These are phyloP conservation scores for Eucommia ulmoides DNA, from an alignment of 257 asterid genomes.

Conservation along the genomic window DNA sequence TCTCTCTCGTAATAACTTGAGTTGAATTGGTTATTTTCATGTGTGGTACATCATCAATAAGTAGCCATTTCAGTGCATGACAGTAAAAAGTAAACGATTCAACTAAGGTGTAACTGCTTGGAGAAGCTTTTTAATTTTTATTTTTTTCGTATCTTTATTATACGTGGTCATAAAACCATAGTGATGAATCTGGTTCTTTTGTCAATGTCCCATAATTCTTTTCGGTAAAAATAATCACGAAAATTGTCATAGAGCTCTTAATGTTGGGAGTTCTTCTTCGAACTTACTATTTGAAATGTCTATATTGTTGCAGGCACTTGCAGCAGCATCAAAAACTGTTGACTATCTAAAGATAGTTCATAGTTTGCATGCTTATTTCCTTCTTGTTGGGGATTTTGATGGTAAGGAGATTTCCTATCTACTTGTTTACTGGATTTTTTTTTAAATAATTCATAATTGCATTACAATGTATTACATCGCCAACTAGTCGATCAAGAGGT, in stretches of 20 bases:
- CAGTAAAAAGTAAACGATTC: neutral
- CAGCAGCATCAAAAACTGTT: slow-evolving; percentile 94
- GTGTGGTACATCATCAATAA: neutral
- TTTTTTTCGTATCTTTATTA: neutral
- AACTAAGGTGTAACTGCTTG: neutral
- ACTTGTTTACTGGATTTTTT: too few relatives aligned
- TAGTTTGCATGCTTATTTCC: slow-evolving; percentile 89
- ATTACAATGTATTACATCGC: too few relatives aligned
- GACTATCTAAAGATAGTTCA: slow-evolving; percentile 86
- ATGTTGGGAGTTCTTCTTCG: neutral
- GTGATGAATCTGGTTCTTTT: neutral
- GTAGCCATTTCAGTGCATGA: neutral
- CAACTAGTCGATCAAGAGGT: too few relatives aligned
- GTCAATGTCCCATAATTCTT: neutral
- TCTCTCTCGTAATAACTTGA: neutral
- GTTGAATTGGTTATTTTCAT: neutral
- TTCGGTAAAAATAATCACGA: neutral
- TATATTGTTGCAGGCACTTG: slow-evolving; percentile 99
- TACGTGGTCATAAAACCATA: neutral
- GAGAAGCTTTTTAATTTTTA: neutral
- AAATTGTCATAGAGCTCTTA: slow-evolving; percentile 6
- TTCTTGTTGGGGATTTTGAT: slow-evolving; percentile 69
- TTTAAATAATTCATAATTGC: too few relatives aligned
- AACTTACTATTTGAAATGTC: too few relatives aligned
- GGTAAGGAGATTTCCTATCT: slow-evolving; percentile 29